A percentile compares a stretch with the other conserved stretches of the same genome.
Conservation (phyloP, 495 filamentous ascomycete genomes). For the Penicillium maclennaniae region DNA sequence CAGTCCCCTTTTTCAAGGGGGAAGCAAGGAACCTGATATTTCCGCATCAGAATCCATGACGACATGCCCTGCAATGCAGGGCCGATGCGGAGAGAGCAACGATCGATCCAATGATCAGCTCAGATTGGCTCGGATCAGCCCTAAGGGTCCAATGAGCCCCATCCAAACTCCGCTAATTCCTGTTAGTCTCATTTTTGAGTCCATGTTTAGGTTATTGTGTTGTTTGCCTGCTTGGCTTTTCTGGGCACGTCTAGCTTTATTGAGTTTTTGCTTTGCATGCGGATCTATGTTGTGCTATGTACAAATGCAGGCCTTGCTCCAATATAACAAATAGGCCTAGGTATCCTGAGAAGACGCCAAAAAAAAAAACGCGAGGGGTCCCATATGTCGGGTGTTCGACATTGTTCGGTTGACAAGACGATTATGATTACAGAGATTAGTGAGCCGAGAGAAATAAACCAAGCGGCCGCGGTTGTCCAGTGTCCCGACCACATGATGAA, state of each 20-base stretch:
- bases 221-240: conserved; percentile 5
- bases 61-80: conserved; percentile 19
- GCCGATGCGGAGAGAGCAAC: conserved; percentile 1
- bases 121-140: conserved; percentile 3
- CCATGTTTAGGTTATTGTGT: neutral
- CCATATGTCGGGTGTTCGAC: neutral
- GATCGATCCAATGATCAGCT: conserved; percentile 18
- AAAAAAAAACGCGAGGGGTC: conserved; percentile 20
- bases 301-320: neutral
- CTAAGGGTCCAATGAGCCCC: neutral
- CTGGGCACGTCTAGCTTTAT: neutral
- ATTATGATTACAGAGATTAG: conserved; percentile 32
- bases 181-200: conserved; percentile 8
- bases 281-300: conserved; percentile 7
- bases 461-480: neutral
- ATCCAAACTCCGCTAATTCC: conserved; percentile 5
- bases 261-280: neutral
- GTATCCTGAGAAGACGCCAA: conserved; percentile 10
- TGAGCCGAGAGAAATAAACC: neutral
- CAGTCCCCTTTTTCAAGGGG: neutral
- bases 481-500: neutral
- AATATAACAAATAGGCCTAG: conserved; percentile 4
- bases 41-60: conserved; percentile 24
- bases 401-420: conserved; percentile 4
- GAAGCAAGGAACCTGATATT: conserved; percentile 19